Evolutionary conservation across 805 yeast species (phyloP), one percentile per base, ranked within the genome.

Genomic region (Teunomyces pallodes): DNA sequence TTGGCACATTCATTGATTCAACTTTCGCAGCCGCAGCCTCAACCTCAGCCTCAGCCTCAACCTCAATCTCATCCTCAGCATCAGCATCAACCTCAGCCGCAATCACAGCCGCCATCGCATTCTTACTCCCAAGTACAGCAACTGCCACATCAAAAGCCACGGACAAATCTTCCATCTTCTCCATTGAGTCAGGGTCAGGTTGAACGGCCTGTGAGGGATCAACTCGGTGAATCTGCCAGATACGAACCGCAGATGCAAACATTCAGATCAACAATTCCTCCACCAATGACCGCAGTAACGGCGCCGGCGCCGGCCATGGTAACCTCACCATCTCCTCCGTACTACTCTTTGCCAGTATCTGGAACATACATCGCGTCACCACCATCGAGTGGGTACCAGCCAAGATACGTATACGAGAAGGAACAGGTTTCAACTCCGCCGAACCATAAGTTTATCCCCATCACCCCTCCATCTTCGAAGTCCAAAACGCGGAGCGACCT

Each of bases 1-100:
- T 65, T 76, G 50, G 80, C 80, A 26, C 74, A 69, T 47, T 64
- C 72, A 5, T 64, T 72, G 47, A 64, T 71, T 14, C 69, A 62
- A 52, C 66, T 72, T 39, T 67, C 75, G 12, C 50, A 54, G 36
- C 59, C 54, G 9, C 24, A 17, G 40, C 16, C 35, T 4, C 20
- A 24, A 14, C 33, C 28, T 45, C 36, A 24, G 17, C 20, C 30
- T 24, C 43, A 39, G 4, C 2, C 6, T 20, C 50, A 54, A 35
- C 59, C 54, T 8, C 24, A 17, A 20, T 4, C 35, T 8, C 20
- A 24, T 10, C 28, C 29, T 46, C 36, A 24, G 17, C 24, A 13
- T 26, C 43, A 40, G 5, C 5, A 20, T 20, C 50, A 54, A 36
- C 59, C 53, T 8, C 24, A 12, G 40, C 16, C 35, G 16, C 20